phyloP scores from a whole-genome alignment of 495 filamentous ascomycete species.

The Aspergillus ostianus region DNA sequence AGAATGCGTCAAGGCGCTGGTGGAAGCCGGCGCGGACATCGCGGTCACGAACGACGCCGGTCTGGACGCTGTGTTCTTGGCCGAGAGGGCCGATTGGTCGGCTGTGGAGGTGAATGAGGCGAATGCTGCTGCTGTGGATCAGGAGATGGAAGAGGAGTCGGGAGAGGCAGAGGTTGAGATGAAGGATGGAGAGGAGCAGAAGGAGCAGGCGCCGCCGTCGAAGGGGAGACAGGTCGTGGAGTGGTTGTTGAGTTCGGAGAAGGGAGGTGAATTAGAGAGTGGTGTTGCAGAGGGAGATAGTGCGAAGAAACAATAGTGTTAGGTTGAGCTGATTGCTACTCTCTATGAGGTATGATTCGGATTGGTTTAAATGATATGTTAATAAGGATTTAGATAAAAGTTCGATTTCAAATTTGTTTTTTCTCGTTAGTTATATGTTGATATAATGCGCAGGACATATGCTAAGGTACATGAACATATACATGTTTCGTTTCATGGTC shows the following conservation, averaged over 20 bases:
- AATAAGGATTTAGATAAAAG: background rate
- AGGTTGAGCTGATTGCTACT: slow-evolving; percentile 17
- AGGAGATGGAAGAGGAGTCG: slow-evolving; percentile 32
- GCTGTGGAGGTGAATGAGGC: slow-evolving; percentile 24
- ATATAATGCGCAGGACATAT: background rate
- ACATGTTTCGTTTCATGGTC: background rate
- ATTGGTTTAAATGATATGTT: background rate
- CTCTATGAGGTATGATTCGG: background rate
- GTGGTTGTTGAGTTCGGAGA: slow-evolving; percentile 46
- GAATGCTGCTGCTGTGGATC: slow-evolving; percentile 18
- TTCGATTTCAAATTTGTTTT: background rate
- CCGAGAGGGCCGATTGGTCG: slow-evolving; percentile 60
- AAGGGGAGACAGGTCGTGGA: slow-evolving; percentile 45
- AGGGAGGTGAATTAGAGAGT: slow-evolving; percentile 36
- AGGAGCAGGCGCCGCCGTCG: slow-evolving; percentile 25
- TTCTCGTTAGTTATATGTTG: background rate
- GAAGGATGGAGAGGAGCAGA: slow-evolving; percentile 16
- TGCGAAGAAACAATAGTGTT: background rate
- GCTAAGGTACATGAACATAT: background rate
- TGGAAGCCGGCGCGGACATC: slow-evolving; percentile 71
- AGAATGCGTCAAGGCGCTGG: slow-evolving; percentile 70
- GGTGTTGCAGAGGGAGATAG: slow-evolving; percentile 22
- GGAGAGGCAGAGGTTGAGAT: slow-evolving; percentile 19
- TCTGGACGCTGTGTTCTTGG: slow-evolving; percentile 82
- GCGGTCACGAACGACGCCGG: slow-evolving; percentile 75